These are phyloP conservation scores for Hemileccinum impolitum DNA, from an alignment of 768 basidiomycete species.

Conservation along the genomic window DNA sequence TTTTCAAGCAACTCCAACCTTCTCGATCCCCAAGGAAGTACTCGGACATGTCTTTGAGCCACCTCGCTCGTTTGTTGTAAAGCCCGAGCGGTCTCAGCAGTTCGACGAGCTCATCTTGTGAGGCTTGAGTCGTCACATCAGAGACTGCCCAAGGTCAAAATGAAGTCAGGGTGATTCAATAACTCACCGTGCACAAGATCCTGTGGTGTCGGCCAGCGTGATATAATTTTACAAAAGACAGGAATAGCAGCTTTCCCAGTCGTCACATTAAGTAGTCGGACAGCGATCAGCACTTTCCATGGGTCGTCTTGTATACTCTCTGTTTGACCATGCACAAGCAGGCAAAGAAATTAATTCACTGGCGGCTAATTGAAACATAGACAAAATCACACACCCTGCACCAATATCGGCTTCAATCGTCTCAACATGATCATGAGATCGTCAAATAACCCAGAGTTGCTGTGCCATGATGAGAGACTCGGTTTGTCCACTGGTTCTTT, in stretches of 20 bases:
- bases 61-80: slow-evolving; percentile 51
- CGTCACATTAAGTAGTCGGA: slow-evolving; percentile 69
- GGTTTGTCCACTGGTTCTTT: background rate
- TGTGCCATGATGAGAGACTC: background rate
- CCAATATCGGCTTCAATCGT: slow-evolving; percentile 30
- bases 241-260: slow-evolving; percentile 62
- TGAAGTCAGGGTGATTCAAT: background rate
- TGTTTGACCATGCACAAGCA: slow-evolving; percentile 19
- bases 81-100: slow-evolving; percentile 57
- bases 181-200: slow-evolving; percentile 52
- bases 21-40: slow-evolving; percentile 44
- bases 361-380: background rate
- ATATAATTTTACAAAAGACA: slow-evolving; percentile 55
- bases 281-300: slow-evolving; percentile 69
- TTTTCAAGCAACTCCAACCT: slow-evolving; percentile 22
- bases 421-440: slow-evolving; percentile 27
- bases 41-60: slow-evolving; percentile 53
- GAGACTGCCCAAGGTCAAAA: background rate
- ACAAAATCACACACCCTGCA: slow-evolving; percentile 23
- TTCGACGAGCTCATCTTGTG: slow-evolving; percentile 40
- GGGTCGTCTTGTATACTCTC: slow-evolving; percentile 53
- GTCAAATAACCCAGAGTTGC: slow-evolving; percentile 5
- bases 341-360: background rate
- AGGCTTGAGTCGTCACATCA: slow-evolving; percentile 32
- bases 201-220: slow-evolving; percentile 55